A percentile compares a stretch with the other conserved stretches of the same genome.
phyloP scores from a whole-genome alignment of 2,329 filamentous ascomycete species.

The Penicillium sp. region DNA sequence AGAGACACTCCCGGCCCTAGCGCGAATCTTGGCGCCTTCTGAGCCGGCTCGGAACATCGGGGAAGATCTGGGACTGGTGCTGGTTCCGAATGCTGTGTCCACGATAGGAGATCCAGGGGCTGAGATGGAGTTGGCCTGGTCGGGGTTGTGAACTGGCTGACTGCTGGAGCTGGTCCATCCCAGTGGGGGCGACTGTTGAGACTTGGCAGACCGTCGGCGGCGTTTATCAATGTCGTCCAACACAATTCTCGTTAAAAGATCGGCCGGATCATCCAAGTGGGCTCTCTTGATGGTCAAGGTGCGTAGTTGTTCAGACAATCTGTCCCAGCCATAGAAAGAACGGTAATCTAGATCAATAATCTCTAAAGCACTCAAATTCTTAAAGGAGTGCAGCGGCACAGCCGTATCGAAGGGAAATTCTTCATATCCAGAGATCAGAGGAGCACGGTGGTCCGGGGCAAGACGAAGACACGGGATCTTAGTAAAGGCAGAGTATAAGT shows the following conservation, averaged over 20 bases:
- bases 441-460: slow-evolving; percentile 88
- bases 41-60: slow-evolving; percentile 60
- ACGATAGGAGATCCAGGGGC: slow-evolving; percentile 65
- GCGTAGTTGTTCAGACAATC: slow-evolving; percentile 84
- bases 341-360: slow-evolving; percentile 95
- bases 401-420: slow-evolving; percentile 98
- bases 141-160: slow-evolving; percentile 61
- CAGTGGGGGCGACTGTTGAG: slow-evolving; percentile 74
- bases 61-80: slow-evolving; percentile 50
- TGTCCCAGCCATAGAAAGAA: slow-evolving; percentile 97
- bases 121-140: slow-evolving; percentile 63
- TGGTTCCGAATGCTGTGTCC: slow-evolving; percentile 49
- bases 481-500: slow-evolving; percentile 96
- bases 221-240: slow-evolving; percentile 95
- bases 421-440: slow-evolving; percentile 88
- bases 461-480: slow-evolving; percentile 92
- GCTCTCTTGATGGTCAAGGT: slow-evolving; percentile 87
- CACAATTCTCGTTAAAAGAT: slow-evolving; percentile 88
- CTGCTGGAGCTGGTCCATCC: slow-evolving; percentile 64
- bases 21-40: slow-evolving; percentile 40
- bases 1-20: slow-evolving; percentile 71
- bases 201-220: slow-evolving; percentile 81
- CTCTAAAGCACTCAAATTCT: slow-evolving; percentile 91
- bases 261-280: slow-evolving; percentile 82
- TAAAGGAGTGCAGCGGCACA: slow-evolving; percentile 94